Evolutionary conservation across 192 early-diverging fungal species (phyloP).

Genomic region (Umbelopsis isabellina): DNA sequence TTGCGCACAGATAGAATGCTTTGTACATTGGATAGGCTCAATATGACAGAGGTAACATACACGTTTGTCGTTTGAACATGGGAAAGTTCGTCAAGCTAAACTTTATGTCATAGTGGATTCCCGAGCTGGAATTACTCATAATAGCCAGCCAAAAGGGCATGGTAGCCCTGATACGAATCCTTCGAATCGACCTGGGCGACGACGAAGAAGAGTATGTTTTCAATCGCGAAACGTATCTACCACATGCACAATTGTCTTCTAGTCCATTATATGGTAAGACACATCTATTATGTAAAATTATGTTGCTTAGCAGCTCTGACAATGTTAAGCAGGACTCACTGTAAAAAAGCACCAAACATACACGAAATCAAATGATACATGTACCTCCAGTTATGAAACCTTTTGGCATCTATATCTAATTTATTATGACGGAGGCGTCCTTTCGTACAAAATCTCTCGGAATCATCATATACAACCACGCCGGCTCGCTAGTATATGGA

Average conservation of each 20-base stretch:
- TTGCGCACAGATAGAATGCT: slow-evolving; percentile 26
- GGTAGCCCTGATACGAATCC: slow-evolving; percentile 30
- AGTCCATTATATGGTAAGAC: slow-evolving; percentile 33
- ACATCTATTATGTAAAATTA: background rate
- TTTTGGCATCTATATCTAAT: slow-evolving; percentile 28
- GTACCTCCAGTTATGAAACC: background rate
- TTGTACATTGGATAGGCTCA: slow-evolving; percentile 25
- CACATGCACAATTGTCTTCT: slow-evolving; percentile 16
- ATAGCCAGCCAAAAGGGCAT: slow-evolving; percentile 35
- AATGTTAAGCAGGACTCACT: slow-evolving; percentile 26
- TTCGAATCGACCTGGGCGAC: slow-evolving; percentile 29
- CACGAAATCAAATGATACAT: slow-evolving; percentile 5
- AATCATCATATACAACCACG: slow-evolving; percentile 11
- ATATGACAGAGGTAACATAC: slow-evolving; percentile 25
- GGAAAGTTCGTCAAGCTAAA: background rate
- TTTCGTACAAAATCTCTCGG: slow-evolving; percentile 29
- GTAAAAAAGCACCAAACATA: slow-evolving; percentile 20
- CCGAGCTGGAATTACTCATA: slow-evolving; percentile 34
- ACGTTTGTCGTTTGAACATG: background rate
- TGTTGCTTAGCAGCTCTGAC: background rate
- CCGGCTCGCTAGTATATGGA: slow-evolving; percentile 4
- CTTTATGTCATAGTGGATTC: slow-evolving; percentile 21
- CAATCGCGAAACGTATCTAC: slow-evolving; percentile 34
- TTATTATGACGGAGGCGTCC: slow-evolving; percentile 27
- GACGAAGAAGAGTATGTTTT: slow-evolving; percentile 29